Evolutionary conservation across 768 basidiomycete genomes (phyloP), one percentile per base, ranked within the genome.

Genomic region (Cystofilobasidium bisporidii): DNA sequence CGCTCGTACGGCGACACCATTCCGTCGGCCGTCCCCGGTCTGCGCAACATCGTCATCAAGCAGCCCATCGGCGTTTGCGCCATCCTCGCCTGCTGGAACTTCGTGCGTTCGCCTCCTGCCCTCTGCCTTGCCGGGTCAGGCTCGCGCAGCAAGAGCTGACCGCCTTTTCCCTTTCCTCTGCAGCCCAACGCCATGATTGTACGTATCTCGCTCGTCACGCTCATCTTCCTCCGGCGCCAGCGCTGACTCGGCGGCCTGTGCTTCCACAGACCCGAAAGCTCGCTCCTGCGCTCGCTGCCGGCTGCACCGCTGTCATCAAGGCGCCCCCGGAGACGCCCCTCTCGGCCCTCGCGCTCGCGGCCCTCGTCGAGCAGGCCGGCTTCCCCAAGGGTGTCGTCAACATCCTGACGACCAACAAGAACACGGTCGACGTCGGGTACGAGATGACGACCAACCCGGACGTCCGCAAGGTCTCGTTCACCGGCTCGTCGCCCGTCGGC

Each of bases 251-350:
- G 8, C 43, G 20, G 20, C 93, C 2, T 90, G 88, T 30, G 89
- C 1, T 36, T 48, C 47, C 24, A 30, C 58, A 66, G 65, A 75
- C 76, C 15, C 64, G 79, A 58, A 78, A 77, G 71, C 65, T 77
- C 50, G 75, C 73, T 20, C 78, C 77, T 12, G 76, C 73, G 26
- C 68, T 66, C 26, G 71, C 71, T 64, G 91, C 91, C 20, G 96
- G 96, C n/a, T 97, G 94, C 75, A 96, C 94, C 0, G 61, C 62
- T 33, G 82, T 86, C 0, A 92, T 99, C 57, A 86, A 97, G 76
- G 93, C 93, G 1, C 87, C 96, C 0, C 83, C 91, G 0, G 96
- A 99, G 77, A 91, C 96, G 0, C 96, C 96, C 1, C 96, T 90
- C 79, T 91, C 90, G 36, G 85, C 86, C 12, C 83, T 98, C 15